These are phyloP conservation scores for Penicillium expansum DNA, from an alignment of 2,329 filamentous ascomycete genomes.

Conservation along the genomic window DNA sequence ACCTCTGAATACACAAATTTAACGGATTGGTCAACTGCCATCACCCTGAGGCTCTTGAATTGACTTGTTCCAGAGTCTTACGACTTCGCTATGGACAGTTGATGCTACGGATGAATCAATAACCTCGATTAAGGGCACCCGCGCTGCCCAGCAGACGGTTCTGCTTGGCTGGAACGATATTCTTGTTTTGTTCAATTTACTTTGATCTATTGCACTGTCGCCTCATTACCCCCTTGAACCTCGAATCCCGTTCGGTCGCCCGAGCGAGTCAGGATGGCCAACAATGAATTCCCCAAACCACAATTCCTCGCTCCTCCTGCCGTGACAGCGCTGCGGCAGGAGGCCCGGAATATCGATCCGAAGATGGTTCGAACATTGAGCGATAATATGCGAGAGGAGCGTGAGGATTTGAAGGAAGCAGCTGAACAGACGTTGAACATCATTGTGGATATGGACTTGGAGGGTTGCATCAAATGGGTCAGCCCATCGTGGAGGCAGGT, in stretches of 20 bases:
- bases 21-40: background rate
- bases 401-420: slow-evolving; percentile 89
- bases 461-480: slow-evolving; percentile 90
- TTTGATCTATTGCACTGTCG: background rate
- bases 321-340: slow-evolving; percentile 45
- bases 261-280: slow-evolving; percentile 39
- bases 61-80: slow-evolving; percentile 8
- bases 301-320: slow-evolving; percentile 46
- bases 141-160: slow-evolving; percentile 47
- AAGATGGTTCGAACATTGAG: slow-evolving; percentile 66
- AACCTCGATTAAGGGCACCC: slow-evolving; percentile 41
- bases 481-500: slow-evolving; percentile 95
- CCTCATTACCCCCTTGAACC: slow-evolving; percentile 1
- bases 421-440: slow-evolving; percentile 96
- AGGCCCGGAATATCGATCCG: slow-evolving; percentile 40
- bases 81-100: slow-evolving; percentile 39
- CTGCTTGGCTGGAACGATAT: slow-evolving; percentile 27
- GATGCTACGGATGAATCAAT: slow-evolving; percentile 43
- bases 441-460: slow-evolving; percentile 88
- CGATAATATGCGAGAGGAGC: slow-evolving; percentile 87
- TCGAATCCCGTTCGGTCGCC: slow-evolving; percentile 9
- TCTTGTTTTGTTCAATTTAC: slow-evolving; percentile 11
- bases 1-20: background rate
- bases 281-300: slow-evolving; percentile 38
- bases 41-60: background rate